Conservation (phyloP, 2,329 filamentous ascomycete genomes). For the Colletotrichum euphorbiae region DNA sequence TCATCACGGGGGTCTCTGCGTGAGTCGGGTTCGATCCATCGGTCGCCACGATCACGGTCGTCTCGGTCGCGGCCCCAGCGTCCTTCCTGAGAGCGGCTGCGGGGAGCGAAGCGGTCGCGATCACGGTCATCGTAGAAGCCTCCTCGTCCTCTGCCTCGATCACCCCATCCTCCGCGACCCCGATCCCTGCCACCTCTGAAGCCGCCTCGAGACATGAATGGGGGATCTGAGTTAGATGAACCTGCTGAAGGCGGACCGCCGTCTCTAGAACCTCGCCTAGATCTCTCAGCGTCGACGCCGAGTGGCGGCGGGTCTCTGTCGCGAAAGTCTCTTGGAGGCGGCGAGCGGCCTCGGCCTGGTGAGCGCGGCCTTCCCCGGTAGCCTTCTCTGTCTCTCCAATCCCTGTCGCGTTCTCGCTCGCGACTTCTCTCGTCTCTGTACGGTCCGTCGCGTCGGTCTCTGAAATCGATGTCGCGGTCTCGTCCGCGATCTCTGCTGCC, state of each 20-base stretch:
- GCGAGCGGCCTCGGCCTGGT: slow-evolving; percentile 72
- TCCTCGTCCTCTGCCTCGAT: slow-evolving; percentile 58
- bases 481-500: slow-evolving; percentile 71
- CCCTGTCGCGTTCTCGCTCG: slow-evolving; percentile 68
- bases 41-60: slow-evolving; percentile 62
- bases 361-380: slow-evolving; percentile 72
- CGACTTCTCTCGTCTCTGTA: slow-evolving; percentile 71
- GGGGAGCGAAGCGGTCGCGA: slow-evolving; percentile 67
- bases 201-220: slow-evolving; percentile 66
- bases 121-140: slow-evolving; percentile 70
- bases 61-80: slow-evolving; percentile 68
- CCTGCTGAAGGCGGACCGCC: slow-evolving; percentile 76
- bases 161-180: slow-evolving; percentile 65
- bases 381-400: slow-evolving; percentile 58
- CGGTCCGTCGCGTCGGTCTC: slow-evolving; percentile 56
- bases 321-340: slow-evolving; percentile 71
- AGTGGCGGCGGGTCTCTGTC: slow-evolving; percentile 66
- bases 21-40: slow-evolving; percentile 54
- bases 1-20: slow-evolving; percentile 61
- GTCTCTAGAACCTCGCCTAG: slow-evolving; percentile 77
- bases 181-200: slow-evolving; percentile 61
- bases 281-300: slow-evolving; percentile 74
- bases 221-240: slow-evolving; percentile 76
- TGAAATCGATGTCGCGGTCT: slow-evolving; percentile 70
- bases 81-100: slow-evolving; percentile 75